A percentile compares a stretch with the other conserved stretches of the same genome.
These are phyloP conservation scores for Saccharomyces hybrid DNA, from an alignment of 1,139 yeast species.

Conservation along the genomic window DNA sequence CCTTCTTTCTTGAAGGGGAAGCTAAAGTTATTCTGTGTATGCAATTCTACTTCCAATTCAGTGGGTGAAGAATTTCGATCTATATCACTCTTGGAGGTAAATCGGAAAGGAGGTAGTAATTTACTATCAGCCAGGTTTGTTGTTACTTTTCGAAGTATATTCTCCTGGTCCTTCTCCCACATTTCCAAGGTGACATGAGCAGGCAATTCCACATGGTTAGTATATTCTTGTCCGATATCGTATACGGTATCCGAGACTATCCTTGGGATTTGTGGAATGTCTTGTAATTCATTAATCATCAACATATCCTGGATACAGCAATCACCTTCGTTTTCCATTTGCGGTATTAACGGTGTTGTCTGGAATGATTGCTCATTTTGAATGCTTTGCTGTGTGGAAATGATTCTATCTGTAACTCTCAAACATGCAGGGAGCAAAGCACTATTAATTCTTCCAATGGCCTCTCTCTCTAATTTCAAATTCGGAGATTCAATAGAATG, in stretches of 20 bases:
- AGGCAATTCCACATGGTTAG: constrained; percentile 12
- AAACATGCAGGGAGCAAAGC: constrained; percentile 29
- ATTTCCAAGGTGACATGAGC: constrained; percentile 16
- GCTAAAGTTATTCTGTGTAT: constrained; percentile 10
- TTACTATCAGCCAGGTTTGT: constrained; percentile 8
- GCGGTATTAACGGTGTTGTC: constrained; percentile 9
- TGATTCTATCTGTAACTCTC: constrained; percentile 9
- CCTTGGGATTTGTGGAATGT: constrained; percentile 16
- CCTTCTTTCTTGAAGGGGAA: constrained; percentile 12
- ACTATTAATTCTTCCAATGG: constrained; percentile 27
- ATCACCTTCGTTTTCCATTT: constrained; percentile 2
- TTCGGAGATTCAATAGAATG: constrained; percentile 9
- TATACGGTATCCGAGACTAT: constrained; percentile 4
- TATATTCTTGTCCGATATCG: neutral
- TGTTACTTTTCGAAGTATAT: constrained; percentile 12
- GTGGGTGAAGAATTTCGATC: neutral
- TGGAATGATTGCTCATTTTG: constrained; percentile 1
- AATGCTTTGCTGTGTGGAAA: neutral
- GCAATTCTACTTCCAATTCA: constrained; percentile 6
- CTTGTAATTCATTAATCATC: constrained; percentile 15
- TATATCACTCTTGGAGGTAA: constrained; percentile 4
- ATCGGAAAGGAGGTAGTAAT: constrained; percentile 16
- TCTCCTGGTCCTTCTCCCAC: constrained; percentile 20
- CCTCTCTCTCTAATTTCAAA: constrained; percentile 23
- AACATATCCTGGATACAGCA: constrained; percentile 8